A percentile compares a stretch with the other conserved stretches of the same genome.
Evolutionary conservation across 345 rosid genomes (phyloP).

Genomic region (Pistacia vera): DNA sequence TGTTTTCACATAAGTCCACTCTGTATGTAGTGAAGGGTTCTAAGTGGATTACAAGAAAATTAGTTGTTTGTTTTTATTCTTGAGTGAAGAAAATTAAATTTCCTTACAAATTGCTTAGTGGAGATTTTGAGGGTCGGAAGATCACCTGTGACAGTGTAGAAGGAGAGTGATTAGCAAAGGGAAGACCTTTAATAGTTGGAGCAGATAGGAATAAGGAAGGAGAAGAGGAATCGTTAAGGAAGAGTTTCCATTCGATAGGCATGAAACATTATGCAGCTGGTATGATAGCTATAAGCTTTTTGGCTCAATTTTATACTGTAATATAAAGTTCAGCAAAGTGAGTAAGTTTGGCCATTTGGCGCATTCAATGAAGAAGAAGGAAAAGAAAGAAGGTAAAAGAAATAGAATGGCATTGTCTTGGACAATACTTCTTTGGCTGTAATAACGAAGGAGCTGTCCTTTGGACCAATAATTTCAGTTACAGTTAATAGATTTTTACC

Average conservation of each 20-base stretch:
- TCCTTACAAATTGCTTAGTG: too few relatives aligned
- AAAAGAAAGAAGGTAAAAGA: neutral
- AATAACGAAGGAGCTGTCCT: neutral
- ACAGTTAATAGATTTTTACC: neutral
- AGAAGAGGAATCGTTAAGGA: neutral
- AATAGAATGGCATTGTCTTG: neutral
- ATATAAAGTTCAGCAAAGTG: neutral
- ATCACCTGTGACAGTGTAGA: too few relatives aligned
- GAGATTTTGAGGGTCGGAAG: too few relatives aligned
- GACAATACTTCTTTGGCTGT: neutral
- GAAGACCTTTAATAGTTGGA: neutral
- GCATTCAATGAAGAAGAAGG: neutral
- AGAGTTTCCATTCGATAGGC: neutral
- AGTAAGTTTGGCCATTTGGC: neutral
- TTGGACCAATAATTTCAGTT: neutral
- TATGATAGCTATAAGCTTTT: neutral
- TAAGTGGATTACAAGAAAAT: neutral
- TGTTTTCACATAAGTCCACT: neutral
- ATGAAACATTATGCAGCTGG: neutral
- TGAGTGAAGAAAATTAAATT: too few relatives aligned
- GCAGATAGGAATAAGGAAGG: neutral
- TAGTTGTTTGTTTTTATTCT: too few relatives aligned
- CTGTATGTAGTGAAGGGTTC: neutral
- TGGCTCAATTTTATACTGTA: neutral
- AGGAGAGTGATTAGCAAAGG: neutral